Evolutionary conservation across 148 eudicot genomes (phyloP).

Genomic region (Camellia japonica): DNA sequence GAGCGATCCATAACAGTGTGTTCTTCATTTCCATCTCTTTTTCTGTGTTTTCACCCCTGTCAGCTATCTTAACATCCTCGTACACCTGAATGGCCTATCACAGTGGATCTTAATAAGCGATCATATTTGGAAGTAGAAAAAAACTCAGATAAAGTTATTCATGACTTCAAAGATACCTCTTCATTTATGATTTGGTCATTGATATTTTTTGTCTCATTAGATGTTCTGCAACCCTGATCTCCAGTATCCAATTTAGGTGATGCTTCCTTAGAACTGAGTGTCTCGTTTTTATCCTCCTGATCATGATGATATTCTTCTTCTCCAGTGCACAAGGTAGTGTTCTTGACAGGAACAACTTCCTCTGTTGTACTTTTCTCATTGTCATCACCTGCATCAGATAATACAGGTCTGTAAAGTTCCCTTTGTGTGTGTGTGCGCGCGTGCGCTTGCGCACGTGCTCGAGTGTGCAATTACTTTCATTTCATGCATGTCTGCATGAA

Average conservation of each 20-base stretch:
- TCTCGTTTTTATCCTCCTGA: slow-evolving; percentile 1
- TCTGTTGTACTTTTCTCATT: slow-evolving; percentile 2
- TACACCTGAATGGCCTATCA: slow-evolving; percentile 14
- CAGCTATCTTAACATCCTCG: slow-evolving; percentile 5
- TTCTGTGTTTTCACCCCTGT: neutral
- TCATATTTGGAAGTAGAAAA: neutral
- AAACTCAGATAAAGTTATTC: slow-evolving; percentile 6
- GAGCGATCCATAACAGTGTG: neutral
- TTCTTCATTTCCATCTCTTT: slow-evolving; percentile 8
- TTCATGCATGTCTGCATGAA: neutral
- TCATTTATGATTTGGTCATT: slow-evolving; percentile 11
- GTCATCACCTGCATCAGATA: slow-evolving; percentile 19
- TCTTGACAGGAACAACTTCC: slow-evolving; percentile 11
- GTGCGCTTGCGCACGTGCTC: neutral
- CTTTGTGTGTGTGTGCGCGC: neutral
- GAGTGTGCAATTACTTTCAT: neutral
- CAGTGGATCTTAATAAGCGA: neutral
- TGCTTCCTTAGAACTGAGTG: slow-evolving; percentile 9
- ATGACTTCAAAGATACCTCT: slow-evolving; percentile 19
- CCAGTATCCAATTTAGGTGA: neutral
- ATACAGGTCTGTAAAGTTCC: neutral
- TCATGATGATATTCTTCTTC: slow-evolving; percentile 10
- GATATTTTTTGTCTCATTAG: neutral
- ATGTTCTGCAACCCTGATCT: neutral
- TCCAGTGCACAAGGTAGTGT: neutral